A percentile compares a stretch with the other conserved stretches of the same genome.
phyloP scores from a whole-genome alignment of 192 early-diverging fungal species.

The Linnemannia hyalina region DNA sequence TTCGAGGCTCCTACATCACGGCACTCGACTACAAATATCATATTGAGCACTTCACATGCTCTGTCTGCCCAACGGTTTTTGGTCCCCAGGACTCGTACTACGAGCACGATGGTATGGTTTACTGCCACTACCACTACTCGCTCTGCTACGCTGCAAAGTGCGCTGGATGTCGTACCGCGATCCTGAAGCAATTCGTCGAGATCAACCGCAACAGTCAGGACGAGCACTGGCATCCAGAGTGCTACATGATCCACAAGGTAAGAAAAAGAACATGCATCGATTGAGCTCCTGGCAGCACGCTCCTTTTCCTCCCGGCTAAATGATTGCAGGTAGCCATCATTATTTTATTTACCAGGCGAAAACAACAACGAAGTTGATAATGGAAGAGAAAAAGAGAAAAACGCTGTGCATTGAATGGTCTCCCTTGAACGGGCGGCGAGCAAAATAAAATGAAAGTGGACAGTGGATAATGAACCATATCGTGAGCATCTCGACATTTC shows the following conservation, averaged over 20 bases:
- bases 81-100: conserved; percentile 97
- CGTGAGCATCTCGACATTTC: conserved; percentile 1
- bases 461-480: conserved; percentile 10
- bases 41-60: conserved; percentile 97
- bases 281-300: background rate
- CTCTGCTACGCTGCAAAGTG: conserved; percentile 91
- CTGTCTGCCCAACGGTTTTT: conserved; percentile 92
- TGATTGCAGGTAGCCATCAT: background rate
- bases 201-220: conserved; percentile 79
- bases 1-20: conserved; percentile 93
- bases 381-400: background rate
- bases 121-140: conserved; percentile 96
- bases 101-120: conserved; percentile 93
- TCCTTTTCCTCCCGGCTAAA: background rate
- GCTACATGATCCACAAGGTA: conserved; percentile 99
- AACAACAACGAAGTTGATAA: background rate
- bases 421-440: background rate
- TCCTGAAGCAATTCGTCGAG: conserved; percentile 97
- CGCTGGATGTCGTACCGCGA: conserved; percentile 95
- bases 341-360: conserved; percentile 16
- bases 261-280: conserved; percentile 18
- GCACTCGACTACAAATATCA: conserved; percentile 96
- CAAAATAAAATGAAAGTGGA: background rate
- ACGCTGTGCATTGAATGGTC: background rate
- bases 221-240: conserved; percentile 99